phyloP scores from a whole-genome alignment of 352 stramenopile species.

The Pythium sukuiense region DNA sequence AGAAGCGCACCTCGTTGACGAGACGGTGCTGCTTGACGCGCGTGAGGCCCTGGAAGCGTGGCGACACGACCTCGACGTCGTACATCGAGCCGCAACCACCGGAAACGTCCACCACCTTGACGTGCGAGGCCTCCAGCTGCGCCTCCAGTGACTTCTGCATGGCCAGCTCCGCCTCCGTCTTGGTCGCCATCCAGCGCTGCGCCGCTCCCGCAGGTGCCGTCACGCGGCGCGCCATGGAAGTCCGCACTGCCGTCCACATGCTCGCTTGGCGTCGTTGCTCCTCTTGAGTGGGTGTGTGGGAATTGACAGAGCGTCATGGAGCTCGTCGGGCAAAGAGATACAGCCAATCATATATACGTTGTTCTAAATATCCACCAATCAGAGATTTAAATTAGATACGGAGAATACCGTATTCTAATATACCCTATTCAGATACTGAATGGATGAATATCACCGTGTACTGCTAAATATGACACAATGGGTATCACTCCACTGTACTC shows the following conservation, averaged over 20 bases:
- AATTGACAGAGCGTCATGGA: neutral
- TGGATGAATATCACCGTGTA: neutral
- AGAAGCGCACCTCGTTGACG: conserved; percentile 72
- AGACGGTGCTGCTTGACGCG: conserved; percentile 88
- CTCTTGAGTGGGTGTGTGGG: neutral
- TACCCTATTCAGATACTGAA: neutral
- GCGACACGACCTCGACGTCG: conserved; percentile 82
- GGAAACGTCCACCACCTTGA: conserved; percentile 86
- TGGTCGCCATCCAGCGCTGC: conserved; percentile 25
- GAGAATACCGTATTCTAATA: neutral
- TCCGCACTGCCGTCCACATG: conserved; percentile 6
- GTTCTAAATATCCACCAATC: neutral
- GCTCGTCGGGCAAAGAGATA: neutral
- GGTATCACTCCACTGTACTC: neutral
- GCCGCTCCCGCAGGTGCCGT: neutral
- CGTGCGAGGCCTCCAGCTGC: conserved; percentile 69
- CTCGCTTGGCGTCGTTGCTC: neutral
- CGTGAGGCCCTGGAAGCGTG: conserved; percentile 74
- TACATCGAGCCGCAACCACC: conserved; percentile 90
- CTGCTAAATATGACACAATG: neutral
- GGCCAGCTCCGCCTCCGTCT: conserved; percentile 53
- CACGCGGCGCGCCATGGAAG: conserved; percentile 20
- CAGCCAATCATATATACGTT: neutral
- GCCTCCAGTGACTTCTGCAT: conserved; percentile 66
- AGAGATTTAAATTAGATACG: neutral